phyloP scores from a whole-genome alignment of 805 yeast genomes.

The Metschnikowia cubensis region DNA sequence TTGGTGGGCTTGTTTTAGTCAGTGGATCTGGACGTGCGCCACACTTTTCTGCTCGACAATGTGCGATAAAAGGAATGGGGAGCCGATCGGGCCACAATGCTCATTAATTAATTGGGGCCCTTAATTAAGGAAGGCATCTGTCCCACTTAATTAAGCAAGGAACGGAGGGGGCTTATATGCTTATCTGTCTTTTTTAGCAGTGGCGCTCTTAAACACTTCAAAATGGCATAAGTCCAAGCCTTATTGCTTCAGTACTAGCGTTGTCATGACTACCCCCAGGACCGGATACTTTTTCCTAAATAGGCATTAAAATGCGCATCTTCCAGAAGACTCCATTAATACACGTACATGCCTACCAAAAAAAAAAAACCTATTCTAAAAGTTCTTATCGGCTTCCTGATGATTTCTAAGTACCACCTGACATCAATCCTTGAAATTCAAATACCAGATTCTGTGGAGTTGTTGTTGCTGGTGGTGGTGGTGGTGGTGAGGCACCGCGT shows the following conservation, averaged over 20 bases:
- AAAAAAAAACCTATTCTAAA: too few species aligned
- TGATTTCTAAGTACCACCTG: too few species aligned
- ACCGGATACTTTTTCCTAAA: not conserved
- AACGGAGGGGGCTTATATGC: not conserved
- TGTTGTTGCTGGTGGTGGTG: not conserved
- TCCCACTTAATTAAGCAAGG: too few species aligned
- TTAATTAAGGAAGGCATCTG: not conserved
- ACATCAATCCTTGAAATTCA: too few species aligned
- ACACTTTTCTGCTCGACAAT: not conserved
- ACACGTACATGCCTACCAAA: too few species aligned
- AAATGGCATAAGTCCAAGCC: too few species aligned
- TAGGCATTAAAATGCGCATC: not conserved
- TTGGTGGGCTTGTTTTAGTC: not conserved
- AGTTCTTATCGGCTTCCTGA: too few species aligned
- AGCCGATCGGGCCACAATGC: constrained; percentile 1
- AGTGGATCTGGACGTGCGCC: not conserved
- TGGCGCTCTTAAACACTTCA: too few species aligned
- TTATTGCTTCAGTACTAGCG: too few species aligned
- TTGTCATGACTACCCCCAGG: not conserved
- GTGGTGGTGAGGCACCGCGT: not conserved
- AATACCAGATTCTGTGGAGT: not conserved
- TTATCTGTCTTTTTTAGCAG: not conserved
- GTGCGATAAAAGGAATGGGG: constrained; percentile 2
- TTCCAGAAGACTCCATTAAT: not conserved
- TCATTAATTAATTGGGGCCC: not conserved